Percentiles rank a stretch among this genome's conserved stretches.
Conservation (phyloP, 805 yeast genomes). For the Peterozyma toletana region DNA sequence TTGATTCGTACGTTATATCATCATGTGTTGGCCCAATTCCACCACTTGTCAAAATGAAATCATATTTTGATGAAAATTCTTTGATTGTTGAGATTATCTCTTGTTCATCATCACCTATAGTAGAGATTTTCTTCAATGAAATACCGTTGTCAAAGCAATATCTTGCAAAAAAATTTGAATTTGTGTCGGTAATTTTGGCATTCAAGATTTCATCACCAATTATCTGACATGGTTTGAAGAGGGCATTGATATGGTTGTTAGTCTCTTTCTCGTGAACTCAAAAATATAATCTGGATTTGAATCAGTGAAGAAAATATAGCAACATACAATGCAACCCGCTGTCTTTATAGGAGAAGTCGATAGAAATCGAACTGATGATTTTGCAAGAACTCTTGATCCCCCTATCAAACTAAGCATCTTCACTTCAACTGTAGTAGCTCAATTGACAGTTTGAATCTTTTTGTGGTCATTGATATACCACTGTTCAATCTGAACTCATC, state of each 20-base stretch:
- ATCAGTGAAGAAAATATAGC: neutral
- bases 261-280: neutral
- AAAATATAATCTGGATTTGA: neutral
- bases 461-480: too few species aligned
- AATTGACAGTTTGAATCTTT: too few species aligned
- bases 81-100: constrained; percentile 52
- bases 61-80: constrained; percentile 44
- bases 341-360: constrained; percentile 1
- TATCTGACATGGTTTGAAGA: constrained; percentile 18
- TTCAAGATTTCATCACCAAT: constrained; percentile 88
- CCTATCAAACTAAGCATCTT: too few species aligned
- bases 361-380: neutral
- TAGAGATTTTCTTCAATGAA: constrained; percentile 56
- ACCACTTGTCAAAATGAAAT: constrained; percentile 65
- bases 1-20: constrained; percentile 73
- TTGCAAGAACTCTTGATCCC: too few species aligned
- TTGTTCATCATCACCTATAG: constrained; percentile 68
- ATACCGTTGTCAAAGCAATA: constrained; percentile 64
- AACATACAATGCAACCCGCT: constrained; percentile 8
- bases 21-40: constrained; percentile 89
- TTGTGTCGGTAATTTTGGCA: constrained; percentile 77
- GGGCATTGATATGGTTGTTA: neutral
- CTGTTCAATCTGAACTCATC: too few species aligned
- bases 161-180: constrained; percentile 65
- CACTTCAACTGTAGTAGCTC: too few species aligned